Evolutionary conservation across 441 rosid species (phyloP).

Genomic region (Syzygium malaccense): DNA sequence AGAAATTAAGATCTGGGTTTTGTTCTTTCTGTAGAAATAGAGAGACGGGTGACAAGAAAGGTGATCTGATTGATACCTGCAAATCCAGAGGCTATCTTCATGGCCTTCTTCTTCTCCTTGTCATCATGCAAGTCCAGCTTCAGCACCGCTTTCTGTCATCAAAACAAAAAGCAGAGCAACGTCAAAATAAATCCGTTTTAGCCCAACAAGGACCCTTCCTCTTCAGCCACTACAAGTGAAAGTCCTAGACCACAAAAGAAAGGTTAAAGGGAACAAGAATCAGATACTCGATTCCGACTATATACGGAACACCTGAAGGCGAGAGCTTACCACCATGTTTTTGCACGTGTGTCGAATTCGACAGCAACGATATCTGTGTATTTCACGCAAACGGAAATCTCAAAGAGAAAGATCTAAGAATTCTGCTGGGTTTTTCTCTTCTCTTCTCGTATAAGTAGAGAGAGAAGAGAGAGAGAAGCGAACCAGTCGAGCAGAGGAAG

Average conservation of each 20-base stretch:
- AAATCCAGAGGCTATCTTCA: background rate
- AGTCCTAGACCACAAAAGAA: background rate
- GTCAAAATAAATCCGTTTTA: background rate
- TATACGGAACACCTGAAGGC: background rate
- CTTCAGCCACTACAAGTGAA: background rate
- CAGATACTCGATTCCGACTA: background rate
- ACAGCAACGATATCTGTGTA: background rate
- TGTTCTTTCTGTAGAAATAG: background rate
- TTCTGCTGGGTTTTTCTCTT: background rate
- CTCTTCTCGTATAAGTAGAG: background rate
- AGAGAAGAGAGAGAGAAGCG: background rate
- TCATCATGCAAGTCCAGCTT: background rate
- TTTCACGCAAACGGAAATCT: background rate
- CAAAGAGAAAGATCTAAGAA: background rate
- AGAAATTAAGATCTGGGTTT: background rate
- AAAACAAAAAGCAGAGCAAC: background rate
- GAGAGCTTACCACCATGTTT: background rate
- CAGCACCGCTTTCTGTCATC: background rate
- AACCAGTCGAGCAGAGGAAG: background rate
- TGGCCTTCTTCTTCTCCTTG: background rate
- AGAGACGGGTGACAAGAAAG: background rate
- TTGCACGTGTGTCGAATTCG: background rate
- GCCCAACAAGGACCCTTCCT: background rate
- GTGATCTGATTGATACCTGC: background rate
- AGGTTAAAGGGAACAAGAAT: background rate